Percentiles rank a stretch among this genome's conserved stretches.
These are phyloP conservation scores for Leishmania aethiopica DNA, from an alignment of 208 protist genomes.

Conservation along the genomic window DNA sequence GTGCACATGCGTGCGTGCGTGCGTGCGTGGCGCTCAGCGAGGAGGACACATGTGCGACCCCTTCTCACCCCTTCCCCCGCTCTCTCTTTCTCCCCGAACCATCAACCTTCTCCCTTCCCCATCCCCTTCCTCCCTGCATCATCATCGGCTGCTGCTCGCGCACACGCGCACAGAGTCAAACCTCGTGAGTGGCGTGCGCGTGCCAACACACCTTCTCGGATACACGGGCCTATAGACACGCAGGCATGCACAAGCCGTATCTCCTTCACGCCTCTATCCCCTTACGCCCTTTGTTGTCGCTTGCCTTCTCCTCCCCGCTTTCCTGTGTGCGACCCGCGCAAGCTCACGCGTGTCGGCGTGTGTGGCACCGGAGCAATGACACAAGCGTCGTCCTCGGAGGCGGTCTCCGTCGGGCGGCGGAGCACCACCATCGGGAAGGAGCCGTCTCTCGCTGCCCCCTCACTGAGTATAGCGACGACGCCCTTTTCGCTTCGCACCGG, in stretches of 20 bases:
- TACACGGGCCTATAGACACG: not conserved
- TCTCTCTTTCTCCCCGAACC: not conserved
- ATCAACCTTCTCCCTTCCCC: not conserved
- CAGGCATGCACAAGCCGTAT: not conserved
- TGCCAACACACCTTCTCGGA: not conserved
- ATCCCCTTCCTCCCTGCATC: not conserved
- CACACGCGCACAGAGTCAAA: not conserved
- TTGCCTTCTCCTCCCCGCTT: not conserved
- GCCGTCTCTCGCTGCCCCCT: not conserved
- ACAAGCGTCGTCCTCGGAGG: not conserved
- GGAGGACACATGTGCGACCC: not conserved
- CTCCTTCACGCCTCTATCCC: not conserved
- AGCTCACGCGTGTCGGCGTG: not conserved
- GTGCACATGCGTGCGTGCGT: not conserved
- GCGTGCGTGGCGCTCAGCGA: not conserved
- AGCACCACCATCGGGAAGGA: not conserved
- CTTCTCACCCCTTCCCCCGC: not conserved
- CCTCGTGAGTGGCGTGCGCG: not conserved
- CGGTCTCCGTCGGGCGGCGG: not conserved
- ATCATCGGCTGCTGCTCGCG: not conserved
- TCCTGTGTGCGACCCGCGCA: not conserved
- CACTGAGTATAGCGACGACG: not conserved
- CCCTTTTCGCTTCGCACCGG: slow-evolving; percentile 11
- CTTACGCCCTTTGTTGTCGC: not conserved
- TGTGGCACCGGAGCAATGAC: not conserved